Conservation (phyloP, 176 grass and related monocot genomes). For the Oryza longistaminata region DNA sequence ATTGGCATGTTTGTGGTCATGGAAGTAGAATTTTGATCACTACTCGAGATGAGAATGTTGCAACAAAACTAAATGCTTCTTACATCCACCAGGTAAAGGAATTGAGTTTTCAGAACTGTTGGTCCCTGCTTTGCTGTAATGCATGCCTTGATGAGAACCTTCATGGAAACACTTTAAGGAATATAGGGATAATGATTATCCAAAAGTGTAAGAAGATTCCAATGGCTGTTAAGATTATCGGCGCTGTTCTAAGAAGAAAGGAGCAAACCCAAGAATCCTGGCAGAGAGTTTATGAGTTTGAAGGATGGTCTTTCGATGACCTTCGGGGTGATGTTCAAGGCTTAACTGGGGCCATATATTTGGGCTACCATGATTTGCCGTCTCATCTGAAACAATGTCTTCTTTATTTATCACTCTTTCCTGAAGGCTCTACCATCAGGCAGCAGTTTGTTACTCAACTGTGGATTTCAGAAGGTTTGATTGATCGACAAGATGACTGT, state of each 20-base stretch:
- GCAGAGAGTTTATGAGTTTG: slow-evolving; percentile 43
- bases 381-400: slow-evolving; percentile 60
- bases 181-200: slow-evolving; percentile 47
- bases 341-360: slow-evolving; percentile 50
- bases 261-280: slow-evolving; percentile 38
- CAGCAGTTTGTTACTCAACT: slow-evolving; percentile 37
- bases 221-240: slow-evolving; percentile 54
- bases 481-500: slow-evolving; percentile 35
- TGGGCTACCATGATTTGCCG: slow-evolving; percentile 58
- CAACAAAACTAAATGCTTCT: slow-evolving; percentile 24
- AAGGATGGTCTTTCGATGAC: slow-evolving; percentile 45
- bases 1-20: slow-evolving; percentile 25
- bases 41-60: slow-evolving; percentile 44
- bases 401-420: slow-evolving; percentile 61
- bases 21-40: slow-evolving; percentile 57
- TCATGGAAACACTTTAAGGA: slow-evolving; percentile 27
- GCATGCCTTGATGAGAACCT: slow-evolving; percentile 23
- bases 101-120: slow-evolving; percentile 40
- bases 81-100: slow-evolving; percentile 32
- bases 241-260: slow-evolving; percentile 48
- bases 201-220: slow-evolving; percentile 55
- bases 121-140: slow-evolving; percentile 50
- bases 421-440: slow-evolving; percentile 46
- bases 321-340: slow-evolving; percentile 23
- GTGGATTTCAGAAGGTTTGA: slow-evolving; percentile 66